phyloP scores from a whole-genome alignment of 345 rosid species.

The Atalantia buxifolia region DNA sequence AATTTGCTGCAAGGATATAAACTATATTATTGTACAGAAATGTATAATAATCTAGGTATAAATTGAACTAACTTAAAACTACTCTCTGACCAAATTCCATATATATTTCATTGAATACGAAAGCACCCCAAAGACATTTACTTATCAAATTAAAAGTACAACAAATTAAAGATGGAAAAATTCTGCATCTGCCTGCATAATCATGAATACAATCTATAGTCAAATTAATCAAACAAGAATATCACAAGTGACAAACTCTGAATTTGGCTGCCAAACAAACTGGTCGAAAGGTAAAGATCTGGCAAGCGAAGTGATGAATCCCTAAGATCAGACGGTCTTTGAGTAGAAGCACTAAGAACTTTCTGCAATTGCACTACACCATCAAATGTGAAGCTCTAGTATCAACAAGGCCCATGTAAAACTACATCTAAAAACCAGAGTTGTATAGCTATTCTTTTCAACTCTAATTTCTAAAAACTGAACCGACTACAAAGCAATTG shows the following conservation, averaged over 20 bases:
- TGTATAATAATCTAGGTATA: not conserved
- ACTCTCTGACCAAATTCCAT: not conserved
- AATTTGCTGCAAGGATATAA: not conserved
- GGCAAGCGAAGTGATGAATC: not conserved
- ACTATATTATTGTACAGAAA: not conserved
- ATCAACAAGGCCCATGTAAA: too few relatives aligned
- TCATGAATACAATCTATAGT: not conserved
- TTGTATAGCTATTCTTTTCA: not conserved
- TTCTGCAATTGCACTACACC: not conserved
- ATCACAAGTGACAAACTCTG: not conserved
- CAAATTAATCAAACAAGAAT: not conserved
- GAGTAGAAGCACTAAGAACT: not conserved
- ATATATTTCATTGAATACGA: not conserved
- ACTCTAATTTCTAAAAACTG: not conserved
- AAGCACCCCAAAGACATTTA: not conserved
- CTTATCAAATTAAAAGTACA: not conserved
- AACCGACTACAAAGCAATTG: not conserved
- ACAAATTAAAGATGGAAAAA: not conserved
- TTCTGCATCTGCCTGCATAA: not conserved
- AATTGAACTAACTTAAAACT: not conserved
- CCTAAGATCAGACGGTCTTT: not conserved
- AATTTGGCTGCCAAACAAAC: not conserved
- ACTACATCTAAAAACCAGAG: not conserved
- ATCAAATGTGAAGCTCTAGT: too few relatives aligned
- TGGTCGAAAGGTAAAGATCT: not conserved